A percentile compares a stretch with the other conserved stretches of the same genome.
phyloP scores from a whole-genome alignment of 2,329 filamentous ascomycete species.

The Colletotrichum limetticola region DNA sequence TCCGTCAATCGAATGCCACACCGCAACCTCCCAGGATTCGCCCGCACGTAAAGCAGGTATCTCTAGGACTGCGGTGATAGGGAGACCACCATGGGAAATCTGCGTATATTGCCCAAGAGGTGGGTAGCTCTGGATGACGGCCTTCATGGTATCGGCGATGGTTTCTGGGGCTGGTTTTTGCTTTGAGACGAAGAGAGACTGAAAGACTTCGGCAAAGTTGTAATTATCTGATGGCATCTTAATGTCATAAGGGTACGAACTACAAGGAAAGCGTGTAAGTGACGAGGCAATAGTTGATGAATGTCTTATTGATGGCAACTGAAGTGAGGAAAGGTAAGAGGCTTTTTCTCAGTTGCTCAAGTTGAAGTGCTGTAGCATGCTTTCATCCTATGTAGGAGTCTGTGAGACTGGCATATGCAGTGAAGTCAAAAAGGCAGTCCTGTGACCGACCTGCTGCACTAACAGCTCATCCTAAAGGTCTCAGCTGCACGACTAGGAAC shows the following conservation, averaged over 20 bases:
- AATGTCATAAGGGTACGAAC: conserved; percentile 18
- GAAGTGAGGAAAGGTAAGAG: conserved; percentile 12
- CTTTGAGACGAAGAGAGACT: conserved; percentile 49
- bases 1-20: conserved; percentile 77
- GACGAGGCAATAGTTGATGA: background rate
- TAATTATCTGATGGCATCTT: conserved; percentile 37
- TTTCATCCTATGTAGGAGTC: conserved; percentile 11
- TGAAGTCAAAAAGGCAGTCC: conserved; percentile 31
- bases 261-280: background rate
- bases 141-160: conserved; percentile 47
- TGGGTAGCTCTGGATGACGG: conserved; percentile 67
- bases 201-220: conserved; percentile 50
- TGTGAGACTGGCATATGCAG: conserved; percentile 13
- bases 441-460: conserved; percentile 34
- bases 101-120: conserved; percentile 80
- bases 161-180: conserved; percentile 46
- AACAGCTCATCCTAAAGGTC: conserved; percentile 26
- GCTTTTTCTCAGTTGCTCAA: conserved; percentile 5
- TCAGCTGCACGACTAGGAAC: conserved; percentile 25
- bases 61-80: conserved; percentile 77
- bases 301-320: background rate
- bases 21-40: conserved; percentile 74
- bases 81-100: conserved; percentile 58
- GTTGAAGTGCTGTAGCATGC: background rate
- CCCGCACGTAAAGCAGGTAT: conserved; percentile 64